Percentiles rank a stretch among this genome's conserved stretches.
Evolutionary conservation across 192 early-diverging fungal species (phyloP).

Genomic region (Funneliformis geosporum): DNA sequence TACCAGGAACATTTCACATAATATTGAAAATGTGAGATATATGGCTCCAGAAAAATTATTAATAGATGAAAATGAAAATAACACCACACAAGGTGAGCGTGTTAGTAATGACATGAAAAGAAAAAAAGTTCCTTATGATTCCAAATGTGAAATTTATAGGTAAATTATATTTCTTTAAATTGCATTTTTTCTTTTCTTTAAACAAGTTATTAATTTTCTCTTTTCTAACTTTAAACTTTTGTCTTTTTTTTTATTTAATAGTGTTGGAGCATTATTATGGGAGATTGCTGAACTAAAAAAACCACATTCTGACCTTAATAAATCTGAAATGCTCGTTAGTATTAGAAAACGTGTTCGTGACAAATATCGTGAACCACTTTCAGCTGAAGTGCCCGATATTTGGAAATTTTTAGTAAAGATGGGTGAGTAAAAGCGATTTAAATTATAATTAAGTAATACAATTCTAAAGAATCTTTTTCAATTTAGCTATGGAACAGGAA

Average conservation of each 20-base stretch:
- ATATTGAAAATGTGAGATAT: slow-evolving; percentile 18
- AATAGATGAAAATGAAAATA: background rate
- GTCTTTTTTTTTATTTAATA: background rate
- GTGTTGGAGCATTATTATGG: slow-evolving; percentile 18
- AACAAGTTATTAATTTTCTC: too few relatives aligned
- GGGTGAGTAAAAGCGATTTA: background rate
- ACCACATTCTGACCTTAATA: background rate
- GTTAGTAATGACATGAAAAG: background rate
- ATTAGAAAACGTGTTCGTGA: background rate
- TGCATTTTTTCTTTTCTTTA: too few relatives aligned
- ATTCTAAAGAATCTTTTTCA: background rate
- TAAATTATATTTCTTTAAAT: background rate
- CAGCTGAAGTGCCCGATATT: background rate
- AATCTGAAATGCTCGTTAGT: background rate
- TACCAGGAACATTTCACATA: slow-evolving; percentile 14
- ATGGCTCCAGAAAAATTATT: slow-evolving; percentile 20
- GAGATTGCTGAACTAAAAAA: slow-evolving; percentile 17
- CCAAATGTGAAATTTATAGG: slow-evolving; percentile 23
- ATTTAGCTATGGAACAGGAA: background rate
- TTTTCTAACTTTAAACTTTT: too few relatives aligned
- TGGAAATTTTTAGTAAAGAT: background rate
- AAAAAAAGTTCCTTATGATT: background rate
- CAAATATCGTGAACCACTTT: slow-evolving; percentile 1
- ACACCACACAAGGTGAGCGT: background rate
- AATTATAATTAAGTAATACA: background rate